Base-by-base conservation (phyloP, 75 land plant species). In the Pseudotsuga menziesii region DNA sequence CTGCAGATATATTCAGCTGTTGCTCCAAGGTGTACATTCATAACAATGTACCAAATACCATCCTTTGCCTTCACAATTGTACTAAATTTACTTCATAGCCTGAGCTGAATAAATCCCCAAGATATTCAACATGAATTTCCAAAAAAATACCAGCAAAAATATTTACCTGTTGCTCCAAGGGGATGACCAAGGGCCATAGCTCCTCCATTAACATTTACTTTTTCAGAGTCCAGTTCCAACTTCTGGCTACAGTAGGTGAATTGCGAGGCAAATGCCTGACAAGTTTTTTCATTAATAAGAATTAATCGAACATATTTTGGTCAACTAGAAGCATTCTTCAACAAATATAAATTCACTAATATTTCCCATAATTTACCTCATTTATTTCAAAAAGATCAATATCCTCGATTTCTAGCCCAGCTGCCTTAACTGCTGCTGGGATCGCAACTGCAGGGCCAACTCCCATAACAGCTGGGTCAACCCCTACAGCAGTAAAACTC, bases 171-270 rank as follows among this genome's bases (percentile, higher is more conserved):
- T 29, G 94, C 90, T 29, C 98, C 98, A 72, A 96, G 80, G 52
- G 97, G 98, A 81, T 96, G 98, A 5, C 98, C 98, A 77, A 96
- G 74, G 63, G 98, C 98, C 26, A 96, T 85, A 77, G 98, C 97
- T 74, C 98, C 98, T 71, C 98, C 98, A 82, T 96, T 96, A 17
- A 93, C 97, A 86, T 96, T 96, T 9, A 96, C 84, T 79, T 93
- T 96, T 61, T 87, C 86, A 39, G 86, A 82, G 78, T 96, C 92
- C 19, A 96, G 86, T 26, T 78, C 92, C 80, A 96, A 75, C 81
- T 91, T 86, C 72, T 96, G 83, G 25, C 78, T 29, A 29, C 32
- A 29, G 32, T 29, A 29, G 32, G 1, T 29, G 1, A 29, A 29
- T 29, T 29, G 32, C 32, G 32, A 29, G 32, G 32, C 32, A 29